A percentile compares a stretch with the other conserved stretches of the same genome.
These are phyloP conservation scores for Malassezia furfur DNA, from an alignment of 1,284 basidiomycete species.

Conservation along the genomic window DNA sequence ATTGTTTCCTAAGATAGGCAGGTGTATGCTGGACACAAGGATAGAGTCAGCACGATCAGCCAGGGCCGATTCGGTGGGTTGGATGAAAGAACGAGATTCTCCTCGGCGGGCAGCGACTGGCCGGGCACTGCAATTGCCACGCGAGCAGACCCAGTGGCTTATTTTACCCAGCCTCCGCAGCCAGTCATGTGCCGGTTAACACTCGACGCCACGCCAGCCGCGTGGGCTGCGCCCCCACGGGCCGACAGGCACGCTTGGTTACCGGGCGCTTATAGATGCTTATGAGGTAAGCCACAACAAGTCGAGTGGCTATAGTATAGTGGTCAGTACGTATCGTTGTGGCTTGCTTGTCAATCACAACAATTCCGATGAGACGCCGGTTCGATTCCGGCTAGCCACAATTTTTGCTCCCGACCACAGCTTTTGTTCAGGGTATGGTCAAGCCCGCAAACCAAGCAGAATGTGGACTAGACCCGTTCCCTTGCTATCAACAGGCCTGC, in stretches of 20 bases:
- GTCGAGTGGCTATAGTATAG: conserved; percentile 22
- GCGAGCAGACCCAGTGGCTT: background rate
- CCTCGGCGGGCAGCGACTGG: background rate
- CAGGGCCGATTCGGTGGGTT: background rate
- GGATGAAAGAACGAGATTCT: background rate
- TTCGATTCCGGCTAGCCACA: conserved; percentile 27
- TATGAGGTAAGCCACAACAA: background rate
- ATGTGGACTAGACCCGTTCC: too few species aligned
- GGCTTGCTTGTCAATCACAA: conserved; percentile 9
- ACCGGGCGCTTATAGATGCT: background rate
- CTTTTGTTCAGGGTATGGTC: too few species aligned
- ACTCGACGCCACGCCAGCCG: too few species aligned
- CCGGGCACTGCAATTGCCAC: conserved; percentile 6
- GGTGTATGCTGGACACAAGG: conserved; percentile 2
- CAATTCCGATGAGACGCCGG: conserved; percentile 24
- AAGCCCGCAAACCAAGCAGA: too few species aligned
- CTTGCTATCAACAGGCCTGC: too few species aligned
- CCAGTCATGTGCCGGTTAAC: conserved; percentile 15
- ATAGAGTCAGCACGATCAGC: background rate
- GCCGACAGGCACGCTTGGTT: too few species aligned
- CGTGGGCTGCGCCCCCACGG: too few species aligned
- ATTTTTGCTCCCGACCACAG: conserved; percentile 2
- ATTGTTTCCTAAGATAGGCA: conserved; percentile 1
- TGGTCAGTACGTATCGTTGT: conserved; percentile 28
- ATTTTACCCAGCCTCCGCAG: conserved; percentile 3